Conservation (phyloP, 1,139 yeast species). For the Hyphopichia burtonii region DNA sequence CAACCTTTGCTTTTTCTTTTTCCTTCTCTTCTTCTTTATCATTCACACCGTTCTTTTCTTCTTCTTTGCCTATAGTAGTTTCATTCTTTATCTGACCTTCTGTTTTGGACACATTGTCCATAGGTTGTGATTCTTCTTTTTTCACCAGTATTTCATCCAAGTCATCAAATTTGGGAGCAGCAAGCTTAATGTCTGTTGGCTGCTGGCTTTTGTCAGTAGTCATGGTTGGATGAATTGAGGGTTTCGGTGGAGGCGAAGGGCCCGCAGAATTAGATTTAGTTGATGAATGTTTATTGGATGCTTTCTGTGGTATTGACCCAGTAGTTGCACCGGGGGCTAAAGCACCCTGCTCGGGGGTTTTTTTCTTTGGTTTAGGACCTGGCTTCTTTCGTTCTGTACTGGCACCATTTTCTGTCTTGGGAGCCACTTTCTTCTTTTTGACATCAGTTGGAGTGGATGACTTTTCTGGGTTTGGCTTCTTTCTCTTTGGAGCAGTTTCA, state of each 20-base stretch:
- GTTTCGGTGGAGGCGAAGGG: slow-evolving; percentile 6
- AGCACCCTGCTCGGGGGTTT: slow-evolving; percentile 7
- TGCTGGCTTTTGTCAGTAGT: slow-evolving; percentile 15
- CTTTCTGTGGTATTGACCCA: neutral
- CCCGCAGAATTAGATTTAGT: slow-evolving; percentile 4
- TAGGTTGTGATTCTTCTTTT: too few relatives aligned
- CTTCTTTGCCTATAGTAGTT: slow-evolving; percentile 13
- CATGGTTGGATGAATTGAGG: slow-evolving; percentile 15
- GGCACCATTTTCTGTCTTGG: slow-evolving; percentile 6
- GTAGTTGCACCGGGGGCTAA: neutral
- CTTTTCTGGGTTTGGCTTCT: slow-evolving; percentile 14
- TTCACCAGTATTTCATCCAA: slow-evolving; percentile 6
- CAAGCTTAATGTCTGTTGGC: slow-evolving; percentile 4
- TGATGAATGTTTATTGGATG: neutral
- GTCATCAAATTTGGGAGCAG: slow-evolving; percentile 4
- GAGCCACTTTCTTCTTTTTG: slow-evolving; percentile 7
- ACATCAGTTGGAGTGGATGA: slow-evolving; percentile 6
- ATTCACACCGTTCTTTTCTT: slow-evolving; percentile 25
- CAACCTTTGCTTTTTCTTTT: slow-evolving; percentile 25
- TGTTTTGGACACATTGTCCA: too few relatives aligned
- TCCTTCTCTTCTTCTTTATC: slow-evolving; percentile 22
- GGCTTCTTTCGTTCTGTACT: slow-evolving; percentile 8
- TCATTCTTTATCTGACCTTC: slow-evolving; percentile 9
- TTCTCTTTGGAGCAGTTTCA: slow-evolving; percentile 11
- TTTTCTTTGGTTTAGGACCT: slow-evolving; percentile 7